Evolutionary conservation across 176 grass and related monocot species (phyloP).

Genomic region (Pharus latifolius): DNA sequence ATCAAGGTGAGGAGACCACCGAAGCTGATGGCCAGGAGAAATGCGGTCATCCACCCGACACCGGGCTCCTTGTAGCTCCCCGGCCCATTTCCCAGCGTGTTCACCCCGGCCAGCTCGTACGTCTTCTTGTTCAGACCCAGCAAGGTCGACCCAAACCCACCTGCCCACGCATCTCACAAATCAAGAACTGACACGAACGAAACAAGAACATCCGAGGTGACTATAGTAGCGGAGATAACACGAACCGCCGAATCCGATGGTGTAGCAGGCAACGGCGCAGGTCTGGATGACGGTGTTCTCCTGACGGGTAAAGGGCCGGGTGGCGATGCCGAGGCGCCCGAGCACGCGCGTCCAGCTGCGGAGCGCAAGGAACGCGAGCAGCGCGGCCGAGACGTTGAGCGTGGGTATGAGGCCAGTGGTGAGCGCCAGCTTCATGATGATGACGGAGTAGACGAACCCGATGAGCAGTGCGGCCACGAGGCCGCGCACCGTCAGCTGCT

Average conservation of each 20-base stretch:
- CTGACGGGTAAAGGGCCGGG: conserved; percentile 74
- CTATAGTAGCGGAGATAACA: too few relatives aligned
- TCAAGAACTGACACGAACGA: background rate
- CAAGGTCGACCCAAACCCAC: conserved; percentile 84
- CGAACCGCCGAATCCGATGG: conserved; percentile 69
- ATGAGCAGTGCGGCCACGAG: conserved; percentile 48
- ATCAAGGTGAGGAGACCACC: conserved; percentile 64
- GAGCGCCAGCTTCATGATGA: conserved; percentile 80
- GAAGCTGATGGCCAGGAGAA: conserved; percentile 57
- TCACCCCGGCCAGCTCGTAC: conserved; percentile 60
- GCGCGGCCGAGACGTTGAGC: conserved; percentile 89
- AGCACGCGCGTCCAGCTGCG: conserved; percentile 63
- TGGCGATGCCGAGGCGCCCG: conserved; percentile 38
- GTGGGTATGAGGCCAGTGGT: conserved; percentile 82
- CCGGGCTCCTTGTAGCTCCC: conserved; percentile 88
- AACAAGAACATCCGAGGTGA: background rate
- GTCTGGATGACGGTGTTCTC: conserved; percentile 93
- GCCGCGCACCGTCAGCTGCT: conserved; percentile 62
- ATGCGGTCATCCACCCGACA: conserved; percentile 74
- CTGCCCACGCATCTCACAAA: conserved; percentile 9
- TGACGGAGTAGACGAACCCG: conserved; percentile 71
- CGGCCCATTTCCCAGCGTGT: conserved; percentile 54
- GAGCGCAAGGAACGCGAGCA: conserved; percentile 64
- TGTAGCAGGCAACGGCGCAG: conserved; percentile 90
- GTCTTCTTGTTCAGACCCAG: conserved; percentile 82